A percentile compares a stretch with the other conserved stretches of the same genome.
These are phyloP conservation scores for Colletotrichum sp. DNA, from an alignment of 2,329 filamentous ascomycete genomes.

Conservation along the genomic window DNA sequence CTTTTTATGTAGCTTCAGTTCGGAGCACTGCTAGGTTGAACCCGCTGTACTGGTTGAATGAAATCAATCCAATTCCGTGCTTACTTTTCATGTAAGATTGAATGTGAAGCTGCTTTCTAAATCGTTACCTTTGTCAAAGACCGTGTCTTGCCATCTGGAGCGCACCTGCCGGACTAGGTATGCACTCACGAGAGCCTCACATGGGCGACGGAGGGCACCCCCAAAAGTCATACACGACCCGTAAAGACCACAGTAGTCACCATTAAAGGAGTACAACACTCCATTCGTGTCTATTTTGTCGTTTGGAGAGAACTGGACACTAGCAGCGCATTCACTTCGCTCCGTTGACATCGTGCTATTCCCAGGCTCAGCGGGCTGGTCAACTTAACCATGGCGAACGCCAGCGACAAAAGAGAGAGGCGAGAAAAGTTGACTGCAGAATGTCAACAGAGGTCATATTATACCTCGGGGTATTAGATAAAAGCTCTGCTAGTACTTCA, in stretches of 20 bases:
- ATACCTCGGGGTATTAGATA: neutral
- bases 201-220: neutral
- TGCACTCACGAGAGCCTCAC: neutral
- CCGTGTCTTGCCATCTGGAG: neutral
- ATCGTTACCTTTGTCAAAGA: neutral
- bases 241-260: neutral
- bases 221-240: neutral
- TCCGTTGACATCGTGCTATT: neutral
- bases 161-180: neutral
- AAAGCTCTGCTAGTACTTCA: neutral
- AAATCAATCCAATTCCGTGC: neutral
- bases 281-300: neutral
- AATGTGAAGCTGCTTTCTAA: neutral
- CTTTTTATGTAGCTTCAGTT: neutral
- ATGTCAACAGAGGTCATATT: neutral
- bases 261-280: neutral
- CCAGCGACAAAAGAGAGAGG: neutral
- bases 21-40: neutral
- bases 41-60: neutral
- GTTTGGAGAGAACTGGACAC: neutral
- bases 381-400: neutral
- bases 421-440: rapidly evolving
- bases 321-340: neutral
- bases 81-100: neutral
- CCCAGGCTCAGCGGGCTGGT: neutral